Conservation (phyloP, 2,329 filamentous ascomycete genomes). For the Plectosphaerella sp. region DNA sequence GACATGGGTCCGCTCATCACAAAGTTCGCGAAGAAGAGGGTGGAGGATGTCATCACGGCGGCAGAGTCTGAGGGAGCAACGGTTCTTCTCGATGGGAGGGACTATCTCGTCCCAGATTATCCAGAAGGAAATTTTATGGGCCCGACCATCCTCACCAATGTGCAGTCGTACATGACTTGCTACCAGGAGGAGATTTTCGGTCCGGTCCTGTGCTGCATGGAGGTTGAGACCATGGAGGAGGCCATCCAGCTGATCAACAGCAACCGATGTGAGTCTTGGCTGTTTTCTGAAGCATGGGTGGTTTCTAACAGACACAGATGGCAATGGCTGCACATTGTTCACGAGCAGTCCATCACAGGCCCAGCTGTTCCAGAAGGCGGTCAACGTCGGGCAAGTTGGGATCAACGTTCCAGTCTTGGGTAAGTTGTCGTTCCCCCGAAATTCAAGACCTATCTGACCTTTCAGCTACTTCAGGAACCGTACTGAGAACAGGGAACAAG, state of each 20-base stretch:
- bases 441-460: neutral
- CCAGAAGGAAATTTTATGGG: constrained; percentile 74
- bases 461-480: neutral
- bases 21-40: constrained; percentile 12
- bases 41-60: constrained; percentile 15
- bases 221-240: constrained; percentile 25
- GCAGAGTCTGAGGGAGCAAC: constrained; percentile 16
- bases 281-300: neutral
- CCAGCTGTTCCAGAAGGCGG: constrained; percentile 21
- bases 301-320: constrained; percentile 16
- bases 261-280: neutral
- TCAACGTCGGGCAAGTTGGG: constrained; percentile 20
- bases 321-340: constrained; percentile 29
- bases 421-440: constrained; percentile 7
- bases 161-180: constrained; percentile 81
- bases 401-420: constrained; percentile 21
- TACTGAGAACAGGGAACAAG: neutral
- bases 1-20: constrained; percentile 17
- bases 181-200: constrained; percentile 91
- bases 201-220: constrained; percentile 52
- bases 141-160: constrained; percentile 85
- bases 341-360: constrained; percentile 24
- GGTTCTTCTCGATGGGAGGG: constrained; percentile 15
- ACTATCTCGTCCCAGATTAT: constrained; percentile 13
- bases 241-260: constrained; percentile 25